phyloP scores from a whole-genome alignment of 129 eudicot species.

The Cynara cardunculus region DNA sequence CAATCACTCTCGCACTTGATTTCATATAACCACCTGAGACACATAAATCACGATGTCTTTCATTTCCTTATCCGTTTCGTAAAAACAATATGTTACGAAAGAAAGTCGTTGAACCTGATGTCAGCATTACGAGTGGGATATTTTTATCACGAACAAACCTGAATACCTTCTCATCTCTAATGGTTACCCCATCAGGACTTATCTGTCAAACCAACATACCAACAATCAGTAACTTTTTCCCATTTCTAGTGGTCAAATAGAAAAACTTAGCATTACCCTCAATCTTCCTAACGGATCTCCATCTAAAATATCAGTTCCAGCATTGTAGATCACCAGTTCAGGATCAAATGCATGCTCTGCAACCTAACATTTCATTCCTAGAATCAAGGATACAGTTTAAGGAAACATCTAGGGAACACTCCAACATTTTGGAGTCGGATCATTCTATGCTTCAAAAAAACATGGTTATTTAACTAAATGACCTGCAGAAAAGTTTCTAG shows the following conservation, averaged over 20 bases:
- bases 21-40: constrained; percentile 91
- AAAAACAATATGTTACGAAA: not conserved
- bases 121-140: constrained; percentile 86
- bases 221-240: not conserved
- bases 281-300: constrained; percentile 93
- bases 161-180: constrained; percentile 86
- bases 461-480: not conserved
- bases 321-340: constrained; percentile 82
- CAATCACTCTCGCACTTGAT: constrained; percentile 85
- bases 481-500: too few relatives aligned
- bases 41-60: not conserved
- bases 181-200: constrained; percentile 73
- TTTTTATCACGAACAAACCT: constrained; percentile 63
- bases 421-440: not conserved
- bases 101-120: constrained; percentile 59
- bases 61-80: not conserved
- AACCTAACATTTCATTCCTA: constrained; percentile 41
- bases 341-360: constrained; percentile 68
- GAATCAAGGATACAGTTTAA: not conserved
- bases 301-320: constrained; percentile 91
- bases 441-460: not conserved
- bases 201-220: constrained; percentile 41
- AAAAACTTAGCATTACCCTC: constrained; percentile 47
- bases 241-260: not conserved
- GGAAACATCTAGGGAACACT: not conserved